These are phyloP conservation scores for Crepidotus variabilis DNA, from an alignment of 768 basidiomycete genomes.

Conservation along the genomic window DNA sequence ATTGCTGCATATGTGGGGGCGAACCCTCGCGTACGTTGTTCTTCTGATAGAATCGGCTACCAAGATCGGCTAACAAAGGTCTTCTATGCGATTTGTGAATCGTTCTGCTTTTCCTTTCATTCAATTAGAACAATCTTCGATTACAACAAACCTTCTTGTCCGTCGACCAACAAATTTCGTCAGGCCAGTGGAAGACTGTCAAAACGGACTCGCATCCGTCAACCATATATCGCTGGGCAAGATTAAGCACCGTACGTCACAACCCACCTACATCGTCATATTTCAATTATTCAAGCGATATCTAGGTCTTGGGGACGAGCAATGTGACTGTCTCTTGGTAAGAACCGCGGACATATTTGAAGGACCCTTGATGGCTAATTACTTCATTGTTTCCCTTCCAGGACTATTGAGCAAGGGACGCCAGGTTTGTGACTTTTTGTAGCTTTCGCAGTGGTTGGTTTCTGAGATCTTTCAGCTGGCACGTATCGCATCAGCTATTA, in stretches of 20 bases:
- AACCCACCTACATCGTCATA: neutral
- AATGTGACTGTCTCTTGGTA: conserved; percentile 67
- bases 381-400: conserved; percentile 19
- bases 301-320: conserved; percentile 55
- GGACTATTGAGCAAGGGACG: conserved; percentile 62
- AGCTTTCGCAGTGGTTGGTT: neutral
- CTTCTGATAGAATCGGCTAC: neutral
- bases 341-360: conserved; percentile 11
- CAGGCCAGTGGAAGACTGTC: conserved; percentile 50
- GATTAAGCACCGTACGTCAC: conserved; percentile 48
- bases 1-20: conserved; percentile 67
- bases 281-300: conserved; percentile 3
- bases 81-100: neutral
- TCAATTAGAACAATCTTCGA: conserved; percentile 65
- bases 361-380: conserved; percentile 8
- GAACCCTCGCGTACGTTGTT: conserved; percentile 61
- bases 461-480: conserved; percentile 40
- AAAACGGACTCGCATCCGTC: conserved; percentile 79
- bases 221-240: conserved; percentile 62
- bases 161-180: conserved; percentile 46
- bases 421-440: conserved; percentile 37
- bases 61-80: neutral
- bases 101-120: neutral
- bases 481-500: conserved; percentile 69
- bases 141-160: conserved; percentile 71